Evolutionary conservation across 345 rosid genomes (phyloP).

Genomic region (Diplotaxis tenuifolia): DNA sequence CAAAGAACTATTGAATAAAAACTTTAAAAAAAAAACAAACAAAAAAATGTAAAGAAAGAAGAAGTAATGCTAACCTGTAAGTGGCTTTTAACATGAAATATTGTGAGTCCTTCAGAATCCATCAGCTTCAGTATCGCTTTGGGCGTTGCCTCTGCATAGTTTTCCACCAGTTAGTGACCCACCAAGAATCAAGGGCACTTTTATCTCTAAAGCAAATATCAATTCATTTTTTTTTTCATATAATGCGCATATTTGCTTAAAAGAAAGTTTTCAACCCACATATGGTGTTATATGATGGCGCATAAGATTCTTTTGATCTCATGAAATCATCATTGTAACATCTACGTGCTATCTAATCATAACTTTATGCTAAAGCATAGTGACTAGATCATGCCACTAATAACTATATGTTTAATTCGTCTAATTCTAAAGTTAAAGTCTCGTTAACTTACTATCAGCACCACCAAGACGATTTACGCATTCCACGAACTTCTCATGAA

Average conservation of each 20-base stretch:
- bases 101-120: constrained; percentile 85
- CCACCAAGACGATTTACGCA: constrained; percentile 86
- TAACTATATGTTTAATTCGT: not conserved
- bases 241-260: constrained; percentile 5
- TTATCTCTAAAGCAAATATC: constrained; percentile 1
- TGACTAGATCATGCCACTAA: not conserved
- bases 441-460: constrained; percentile 51
- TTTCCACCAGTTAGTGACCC: constrained; percentile 24
- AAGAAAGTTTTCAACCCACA: not conserved
- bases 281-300: not conserved
- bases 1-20: not conserved
- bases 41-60: not conserved
- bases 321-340: constrained; percentile 2
- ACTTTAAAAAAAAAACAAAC: not conserved
- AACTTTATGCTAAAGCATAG: constrained; percentile 12
- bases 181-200: not conserved
- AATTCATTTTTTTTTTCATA: not conserved
- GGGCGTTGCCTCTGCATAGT: constrained; percentile 74
- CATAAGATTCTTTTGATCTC: constrained; percentile 3
- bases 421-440: not conserved
- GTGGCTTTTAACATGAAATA: constrained; percentile 96
- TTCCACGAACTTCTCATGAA: constrained; percentile 82
- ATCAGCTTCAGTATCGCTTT: constrained; percentile 88
- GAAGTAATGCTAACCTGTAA: constrained; percentile 57
- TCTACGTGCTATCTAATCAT: not conserved